Conservation (phyloP, 345 rosid genomes). For the Xanthoceras sorbifolium region DNA sequence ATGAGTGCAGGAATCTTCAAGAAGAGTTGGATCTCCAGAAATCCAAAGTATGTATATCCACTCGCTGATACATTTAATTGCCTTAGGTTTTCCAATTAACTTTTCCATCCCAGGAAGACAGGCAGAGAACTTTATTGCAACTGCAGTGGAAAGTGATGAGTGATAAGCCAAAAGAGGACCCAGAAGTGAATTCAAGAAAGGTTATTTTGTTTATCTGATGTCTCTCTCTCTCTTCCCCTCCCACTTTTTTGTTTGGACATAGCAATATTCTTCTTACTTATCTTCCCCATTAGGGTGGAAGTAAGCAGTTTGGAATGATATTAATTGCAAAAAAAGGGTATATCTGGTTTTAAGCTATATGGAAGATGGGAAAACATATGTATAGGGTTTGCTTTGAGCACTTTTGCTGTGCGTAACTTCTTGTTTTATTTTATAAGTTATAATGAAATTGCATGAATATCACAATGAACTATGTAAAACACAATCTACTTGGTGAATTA, state of each 20-base stretch:
- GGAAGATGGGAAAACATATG: neutral
- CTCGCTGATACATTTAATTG: slow-evolving; percentile 18
- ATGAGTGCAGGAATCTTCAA: slow-evolving; percentile 66
- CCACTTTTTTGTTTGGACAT: neutral
- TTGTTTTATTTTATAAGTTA: neutral
- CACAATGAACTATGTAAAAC: neutral
- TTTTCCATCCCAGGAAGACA: slow-evolving; percentile 59
- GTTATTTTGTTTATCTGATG: slow-evolving; percentile 33
- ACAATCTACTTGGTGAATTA: slow-evolving; percentile 4
- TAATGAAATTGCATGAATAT: slow-evolving; percentile 7
- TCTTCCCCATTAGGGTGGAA: neutral
- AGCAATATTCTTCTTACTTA: neutral
- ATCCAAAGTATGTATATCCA: slow-evolving; percentile 51
- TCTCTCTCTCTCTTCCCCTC: neutral
- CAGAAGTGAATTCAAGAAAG: slow-evolving; percentile 72
- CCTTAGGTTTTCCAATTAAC: slow-evolving; percentile 3
- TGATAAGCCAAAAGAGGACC: slow-evolving; percentile 76
- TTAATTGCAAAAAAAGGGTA: neutral
- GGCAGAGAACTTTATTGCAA: slow-evolving; percentile 85
- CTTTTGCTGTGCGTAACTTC: slow-evolving; percentile 1
- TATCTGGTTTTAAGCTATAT: neutral
- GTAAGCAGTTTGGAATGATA: neutral
- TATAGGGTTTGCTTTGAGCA: slow-evolving; percentile 11
- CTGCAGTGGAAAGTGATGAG: slow-evolving; percentile 93
- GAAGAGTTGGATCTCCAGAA: slow-evolving; percentile 76